Conservation (phyloP, 1,284 basidiomycete species). For the Wallemia mellicola region DNA sequence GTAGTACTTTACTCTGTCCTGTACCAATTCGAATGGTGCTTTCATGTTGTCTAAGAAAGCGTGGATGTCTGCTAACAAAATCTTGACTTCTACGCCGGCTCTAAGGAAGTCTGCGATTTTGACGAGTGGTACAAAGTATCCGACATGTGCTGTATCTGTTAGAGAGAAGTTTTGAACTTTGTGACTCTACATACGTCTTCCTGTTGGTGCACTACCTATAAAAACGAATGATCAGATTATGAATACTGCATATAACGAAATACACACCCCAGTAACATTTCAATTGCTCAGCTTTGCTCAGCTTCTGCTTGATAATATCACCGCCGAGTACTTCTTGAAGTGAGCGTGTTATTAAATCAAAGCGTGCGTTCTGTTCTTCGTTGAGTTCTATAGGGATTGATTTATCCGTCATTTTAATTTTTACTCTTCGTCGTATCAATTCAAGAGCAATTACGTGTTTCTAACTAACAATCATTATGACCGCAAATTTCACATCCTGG, state of each 20-base stretch:
- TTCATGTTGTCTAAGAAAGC: slow-evolving; percentile 96
- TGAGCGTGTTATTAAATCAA: slow-evolving; percentile 54
- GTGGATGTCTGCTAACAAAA: slow-evolving; percentile 39
- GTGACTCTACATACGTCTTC: too few relatives aligned
- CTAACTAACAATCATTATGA: background rate
- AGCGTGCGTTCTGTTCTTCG: slow-evolving; percentile 25
- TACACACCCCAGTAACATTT: slow-evolving; percentile 68
- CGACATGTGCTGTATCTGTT: slow-evolving; percentile 88
- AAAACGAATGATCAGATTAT: slow-evolving; percentile 6
- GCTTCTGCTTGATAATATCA: slow-evolving; percentile 50
- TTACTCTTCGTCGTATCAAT: background rate
- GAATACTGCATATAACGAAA: background rate
- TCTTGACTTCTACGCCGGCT: slow-evolving; percentile 46
- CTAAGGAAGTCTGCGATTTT: slow-evolving; percentile 92
- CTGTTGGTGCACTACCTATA: slow-evolving; percentile 61
- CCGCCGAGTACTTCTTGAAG: slow-evolving; percentile 67
- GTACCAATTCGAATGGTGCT: slow-evolving; percentile 78
- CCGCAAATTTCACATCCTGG: background rate
- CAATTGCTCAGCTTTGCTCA: slow-evolving; percentile 41
- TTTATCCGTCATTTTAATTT: background rate
- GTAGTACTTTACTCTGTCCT: slow-evolving; percentile 74
- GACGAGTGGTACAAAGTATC: slow-evolving; percentile 78
- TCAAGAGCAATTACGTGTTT: background rate
- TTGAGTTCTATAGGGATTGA: background rate
- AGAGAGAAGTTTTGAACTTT: too few relatives aligned